phyloP scores from a whole-genome alignment of 805 yeast genomes.

The Metschnikowia gelsemii region DNA sequence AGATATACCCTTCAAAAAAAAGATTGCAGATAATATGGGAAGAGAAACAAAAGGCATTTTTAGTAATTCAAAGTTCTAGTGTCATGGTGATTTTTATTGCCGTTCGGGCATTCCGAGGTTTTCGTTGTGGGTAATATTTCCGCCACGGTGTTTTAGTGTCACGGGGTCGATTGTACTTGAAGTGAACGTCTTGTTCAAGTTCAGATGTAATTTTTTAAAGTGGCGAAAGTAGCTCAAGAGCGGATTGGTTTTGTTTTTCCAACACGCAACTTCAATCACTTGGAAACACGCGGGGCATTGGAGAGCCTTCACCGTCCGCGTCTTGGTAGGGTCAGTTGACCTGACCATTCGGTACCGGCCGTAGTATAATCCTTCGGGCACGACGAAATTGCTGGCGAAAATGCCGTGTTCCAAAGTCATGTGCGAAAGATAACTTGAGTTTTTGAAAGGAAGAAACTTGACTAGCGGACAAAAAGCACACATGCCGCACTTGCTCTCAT shows the following conservation, averaged over 20 bases:
- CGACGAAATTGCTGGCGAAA: conserved; percentile 29
- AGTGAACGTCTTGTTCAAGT: conserved; percentile 17
- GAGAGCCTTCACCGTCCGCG: conserved; percentile 26
- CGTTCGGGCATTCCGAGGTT: neutral
- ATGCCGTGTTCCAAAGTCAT: conserved; percentile 37
- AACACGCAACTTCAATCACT: conserved; percentile 29
- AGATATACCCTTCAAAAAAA: no score
- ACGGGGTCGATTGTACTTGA: conserved; percentile 18
- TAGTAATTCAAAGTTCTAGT: neutral
- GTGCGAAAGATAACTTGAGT: conserved; percentile 34
- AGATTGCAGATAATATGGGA: neutral
- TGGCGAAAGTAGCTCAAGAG: conserved; percentile 31
- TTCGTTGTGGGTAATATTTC: conserved; percentile 3
- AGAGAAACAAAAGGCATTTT: neutral
- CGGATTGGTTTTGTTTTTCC: conserved; percentile 30
- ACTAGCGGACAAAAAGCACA: conserved; percentile 34
- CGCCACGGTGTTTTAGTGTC: conserved; percentile 14
- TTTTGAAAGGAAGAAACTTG: conserved; percentile 32
- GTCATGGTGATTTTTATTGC: neutral
- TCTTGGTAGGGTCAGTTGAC: conserved; percentile 14
- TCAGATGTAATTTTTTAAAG: conserved; percentile 28
- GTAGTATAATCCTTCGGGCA: conserved; percentile 32
- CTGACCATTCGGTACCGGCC: conserved; percentile 28
- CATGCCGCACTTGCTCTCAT: conserved; percentile 32
- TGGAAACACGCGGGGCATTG: conserved; percentile 30